Evolutionary conservation across 148 eudicot genomes (phyloP).

Genomic region (Talinum fruticosum): DNA sequence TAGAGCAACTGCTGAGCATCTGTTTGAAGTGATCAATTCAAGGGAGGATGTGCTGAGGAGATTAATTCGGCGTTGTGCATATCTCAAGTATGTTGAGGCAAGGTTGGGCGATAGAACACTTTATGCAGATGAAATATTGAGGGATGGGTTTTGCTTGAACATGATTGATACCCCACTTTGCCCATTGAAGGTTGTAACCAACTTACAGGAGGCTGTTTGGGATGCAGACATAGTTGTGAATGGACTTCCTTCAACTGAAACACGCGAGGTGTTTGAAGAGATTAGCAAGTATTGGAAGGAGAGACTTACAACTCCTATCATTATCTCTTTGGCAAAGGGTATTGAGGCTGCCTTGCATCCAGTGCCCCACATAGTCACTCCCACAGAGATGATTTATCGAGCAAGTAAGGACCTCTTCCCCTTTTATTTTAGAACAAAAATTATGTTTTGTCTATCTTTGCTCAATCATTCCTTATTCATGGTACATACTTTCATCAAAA

Average conservation of each 20-base stretch:
- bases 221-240: conserved; percentile 63
- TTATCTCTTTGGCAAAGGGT: conserved; percentile 86
- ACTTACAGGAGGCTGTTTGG: conserved; percentile 70
- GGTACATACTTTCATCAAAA: neutral
- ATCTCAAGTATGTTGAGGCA: conserved; percentile 83
- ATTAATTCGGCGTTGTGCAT: conserved; percentile 74
- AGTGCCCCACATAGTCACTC: conserved; percentile 84
- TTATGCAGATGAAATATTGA: conserved; percentile 60
- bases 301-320: conserved; percentile 61
- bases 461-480: conserved; percentile 5
- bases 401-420: conserved; percentile 63
- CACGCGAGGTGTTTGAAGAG: conserved; percentile 65
- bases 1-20: conserved; percentile 60
- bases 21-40: conserved; percentile 79
- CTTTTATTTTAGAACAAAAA: neutral
- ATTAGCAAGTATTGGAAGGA: conserved; percentile 90
- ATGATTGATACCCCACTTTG: conserved; percentile 84
- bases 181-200: conserved; percentile 64
- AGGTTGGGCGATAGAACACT: conserved; percentile 65
- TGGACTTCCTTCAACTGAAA: conserved; percentile 74
- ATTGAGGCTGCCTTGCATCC: conserved; percentile 83
- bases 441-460: neutral
- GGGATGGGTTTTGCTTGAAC: conserved; percentile 68
- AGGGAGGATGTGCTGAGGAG: conserved; percentile 81
- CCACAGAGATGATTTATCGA: conserved; percentile 85